A percentile compares a stretch with the other conserved stretches of the same genome.
phyloP scores from a whole-genome alignment of 768 basidiomycete genomes.

The Boletus tylopilopsis region DNA sequence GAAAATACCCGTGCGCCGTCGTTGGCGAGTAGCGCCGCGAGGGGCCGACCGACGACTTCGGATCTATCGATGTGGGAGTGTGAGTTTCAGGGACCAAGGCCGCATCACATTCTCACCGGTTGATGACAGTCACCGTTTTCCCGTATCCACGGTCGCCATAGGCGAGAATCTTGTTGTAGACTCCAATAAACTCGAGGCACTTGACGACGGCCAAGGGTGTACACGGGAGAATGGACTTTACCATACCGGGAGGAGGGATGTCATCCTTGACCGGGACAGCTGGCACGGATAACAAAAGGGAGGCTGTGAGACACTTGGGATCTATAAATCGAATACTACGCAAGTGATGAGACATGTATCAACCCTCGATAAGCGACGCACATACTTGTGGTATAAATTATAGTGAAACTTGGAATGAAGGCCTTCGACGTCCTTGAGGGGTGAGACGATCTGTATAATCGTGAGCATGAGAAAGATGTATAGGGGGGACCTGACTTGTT shows the following conservation, averaged over 20 bases:
- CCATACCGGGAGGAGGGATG: constrained; percentile 73
- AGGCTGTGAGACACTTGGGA: constrained; percentile 62
- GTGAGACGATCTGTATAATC: constrained; percentile 72
- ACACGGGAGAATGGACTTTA: constrained; percentile 96
- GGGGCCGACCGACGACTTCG: constrained; percentile 94
- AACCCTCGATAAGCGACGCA: not conserved
- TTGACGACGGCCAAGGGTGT: constrained; percentile 97
- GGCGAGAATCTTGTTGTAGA: constrained; percentile 88
- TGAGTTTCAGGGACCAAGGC: not conserved
- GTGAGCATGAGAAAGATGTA: not conserved
- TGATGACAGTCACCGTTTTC: constrained; percentile 90
- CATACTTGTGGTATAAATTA: constrained; percentile 92
- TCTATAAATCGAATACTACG: constrained; percentile 87
- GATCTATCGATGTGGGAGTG: constrained; percentile 54
- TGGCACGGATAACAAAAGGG: constrained; percentile 34
- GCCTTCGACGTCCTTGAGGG: constrained; percentile 97
- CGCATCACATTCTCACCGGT: constrained; percentile 52
- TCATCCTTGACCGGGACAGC: constrained; percentile 43
- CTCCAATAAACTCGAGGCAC: constrained; percentile 83
- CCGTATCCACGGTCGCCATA: constrained; percentile 96
- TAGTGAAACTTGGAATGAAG: constrained; percentile 94
- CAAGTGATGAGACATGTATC: not conserved
- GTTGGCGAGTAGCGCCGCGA: constrained; percentile 94
- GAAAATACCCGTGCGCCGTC: constrained; percentile 96
- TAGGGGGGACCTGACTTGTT: constrained; percentile 56